Evolutionary conservation across 306 rosid species (phyloP), one percentile per base, ranked within the genome.

Genomic region (Inga oerstediana): DNA sequence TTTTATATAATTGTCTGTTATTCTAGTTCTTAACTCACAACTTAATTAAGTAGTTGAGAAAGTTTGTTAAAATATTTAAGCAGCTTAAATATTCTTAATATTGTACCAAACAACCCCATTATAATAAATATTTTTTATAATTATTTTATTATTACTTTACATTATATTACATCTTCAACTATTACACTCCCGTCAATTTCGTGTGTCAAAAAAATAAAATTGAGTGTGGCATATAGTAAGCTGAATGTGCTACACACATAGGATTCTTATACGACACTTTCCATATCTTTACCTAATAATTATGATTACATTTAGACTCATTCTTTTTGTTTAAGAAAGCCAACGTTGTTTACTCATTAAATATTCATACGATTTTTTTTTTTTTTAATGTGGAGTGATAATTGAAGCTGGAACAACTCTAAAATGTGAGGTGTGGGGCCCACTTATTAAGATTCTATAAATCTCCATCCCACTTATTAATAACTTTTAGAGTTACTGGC

Each of bases 381-480:
- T 35, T 35, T 20, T 69, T 41, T 20, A 64, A 34, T 27, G 70
- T 14, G 41, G 17, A 34, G 10, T 34, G 71, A 34, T 65, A 15
- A 65, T 65, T 65, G 71, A 14, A 65, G 39, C 15, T 65, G 71
- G 43, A 32, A 65, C 43, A 65, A 32, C 44, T 11, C 19, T 30
- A 20, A 17, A 39, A 17, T 68, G 22, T 19, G 68, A 10, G 11
- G 77, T 17, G 58, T 22, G 66, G 39, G 80, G 85, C 41, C 81
- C 77, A 52, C 72, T 66, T 45, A 35, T 30, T 76, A n/a, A 68
- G 71, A 37, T 6, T 32, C 54, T 34, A 69, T 62, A 34, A 77
- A 76, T 76, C 77, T 76, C 77, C 43, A 69, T 9, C 34, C 14
- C 22, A 59, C 32, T 69, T 13, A 58, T 44, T 45, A 14, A 77